Base-by-base conservation (phyloP, 2,329 filamentous ascomycete species). In the Nigrograna mackinnonii region DNA sequence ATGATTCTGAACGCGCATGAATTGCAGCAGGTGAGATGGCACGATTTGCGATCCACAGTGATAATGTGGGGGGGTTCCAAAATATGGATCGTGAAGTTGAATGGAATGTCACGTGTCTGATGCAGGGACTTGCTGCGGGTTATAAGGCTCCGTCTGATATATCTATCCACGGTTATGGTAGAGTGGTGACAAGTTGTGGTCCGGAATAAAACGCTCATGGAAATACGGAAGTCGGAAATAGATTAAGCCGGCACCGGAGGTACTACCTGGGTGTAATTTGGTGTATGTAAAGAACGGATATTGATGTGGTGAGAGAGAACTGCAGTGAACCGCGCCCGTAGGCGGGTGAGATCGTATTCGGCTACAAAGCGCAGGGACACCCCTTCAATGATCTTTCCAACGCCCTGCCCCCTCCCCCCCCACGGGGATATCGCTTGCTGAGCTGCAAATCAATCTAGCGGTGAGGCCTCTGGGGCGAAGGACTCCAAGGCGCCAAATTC, bases 321-420 rank as follows among this genome's bases (percentile, higher is more conserved):
- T 19, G 26, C n/a, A 14, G n/a, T n/a, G n/a, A n/a, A n/a, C n/a
- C n/a, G n/a, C n/a, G n/a, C n/a, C n/a, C n/a, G n/a, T n/a, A 34
- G 19, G 17, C 24, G 12, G 44, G 35, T 37, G 37, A 41, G 37
- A 37, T 41, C 44, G 47, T 48, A 43, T 41, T 50, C 47, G 47
- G 34, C 35, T 50, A 28, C 22, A 26, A 39, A 20, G 36, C 35
- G 35, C 32, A 20, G 37, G 24, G 30, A n/a, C n/a, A n/a, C n/a
- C n/a, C n/a, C n/a, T n/a, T n/a, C n/a, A n/a, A n/a, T n/a, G n/a
- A n/a, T n/a, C n/a, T n/a, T n/a, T n/a, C n/a, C n/a, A n/a, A n/a
- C n/a, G n/a, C n/a, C n/a, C n/a, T n/a, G n/a, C n/a, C n/a, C n/a
- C n/a, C n/a, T n/a, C n/a, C n/a, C n/a, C n/a, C n/a, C n/a, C n/a